These are phyloP conservation scores for Pyricularia sp. DNA, from an alignment of 2,329 filamentous ascomycete species.

Conservation along the genomic window DNA sequence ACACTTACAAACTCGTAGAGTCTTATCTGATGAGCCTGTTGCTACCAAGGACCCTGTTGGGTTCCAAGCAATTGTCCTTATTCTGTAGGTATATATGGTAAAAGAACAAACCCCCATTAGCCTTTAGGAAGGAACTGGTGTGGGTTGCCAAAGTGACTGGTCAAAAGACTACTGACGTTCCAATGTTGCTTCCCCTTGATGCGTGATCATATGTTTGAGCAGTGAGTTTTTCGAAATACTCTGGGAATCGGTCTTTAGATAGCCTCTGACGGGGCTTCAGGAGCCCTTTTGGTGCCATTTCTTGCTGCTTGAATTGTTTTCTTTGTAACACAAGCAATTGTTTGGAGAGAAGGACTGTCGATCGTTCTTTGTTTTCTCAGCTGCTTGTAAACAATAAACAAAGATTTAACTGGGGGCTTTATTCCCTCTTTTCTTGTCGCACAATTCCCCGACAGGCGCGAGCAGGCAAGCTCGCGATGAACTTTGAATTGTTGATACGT, in stretches of 20 bases:
- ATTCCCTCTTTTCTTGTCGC: background rate
- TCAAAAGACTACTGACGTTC: background rate
- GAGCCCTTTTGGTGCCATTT: conserved; percentile 21
- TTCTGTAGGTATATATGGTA: conserved; percentile 29
- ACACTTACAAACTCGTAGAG: conserved; percentile 60
- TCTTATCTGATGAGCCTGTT: conserved; percentile 64
- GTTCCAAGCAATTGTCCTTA: conserved; percentile 83
- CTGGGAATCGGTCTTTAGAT: conserved; percentile 61
- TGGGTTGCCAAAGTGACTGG: background rate
- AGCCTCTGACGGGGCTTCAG: conserved; percentile 42
- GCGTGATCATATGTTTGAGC: conserved; percentile 51
- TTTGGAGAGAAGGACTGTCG: background rate
- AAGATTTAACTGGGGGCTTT: background rate
- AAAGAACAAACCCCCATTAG: background rate
- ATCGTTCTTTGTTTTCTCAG: background rate
- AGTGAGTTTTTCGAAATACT: conserved; percentile 57
- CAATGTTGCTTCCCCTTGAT: background rate
- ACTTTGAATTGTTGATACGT: background rate
- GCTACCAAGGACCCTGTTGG: conserved; percentile 76
- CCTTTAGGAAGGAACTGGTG: background rate
- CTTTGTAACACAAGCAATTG: background rate
- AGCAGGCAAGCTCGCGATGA: background rate
- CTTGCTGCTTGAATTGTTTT: background rate
- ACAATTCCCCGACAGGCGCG: background rate
- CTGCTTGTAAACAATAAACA: background rate